These are phyloP conservation scores for Laburnicola sp. DNA, from an alignment of 2,329 filamentous ascomycete species.

Conservation along the genomic window DNA sequence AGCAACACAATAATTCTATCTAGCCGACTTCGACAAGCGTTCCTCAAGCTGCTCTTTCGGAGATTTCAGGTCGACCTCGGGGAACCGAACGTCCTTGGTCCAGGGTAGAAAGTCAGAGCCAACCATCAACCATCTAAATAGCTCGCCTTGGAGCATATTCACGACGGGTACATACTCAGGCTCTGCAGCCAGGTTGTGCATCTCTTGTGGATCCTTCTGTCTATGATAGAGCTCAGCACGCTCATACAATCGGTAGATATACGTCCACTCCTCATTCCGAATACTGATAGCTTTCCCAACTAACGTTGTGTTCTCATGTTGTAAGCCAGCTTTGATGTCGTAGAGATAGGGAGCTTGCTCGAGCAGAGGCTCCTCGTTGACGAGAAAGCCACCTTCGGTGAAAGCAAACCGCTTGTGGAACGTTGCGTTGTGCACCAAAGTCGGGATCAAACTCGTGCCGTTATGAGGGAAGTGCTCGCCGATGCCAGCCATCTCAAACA, in stretches of 20 bases:
- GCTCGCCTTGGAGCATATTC: background rate
- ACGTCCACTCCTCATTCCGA: slow-evolving; percentile 47
- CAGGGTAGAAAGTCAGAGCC: slow-evolving; percentile 6
- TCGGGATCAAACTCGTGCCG: slow-evolving; percentile 42
- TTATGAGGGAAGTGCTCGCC: slow-evolving; percentile 49
- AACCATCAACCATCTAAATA: slow-evolving; percentile 9
- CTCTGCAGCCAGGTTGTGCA: slow-evolving; percentile 45
- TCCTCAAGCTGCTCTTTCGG: slow-evolving; percentile 8
- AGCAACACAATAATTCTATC: no score
- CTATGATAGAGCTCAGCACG: slow-evolving; percentile 49
- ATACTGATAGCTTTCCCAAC: slow-evolving; percentile 51
- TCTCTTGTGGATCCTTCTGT: slow-evolving; percentile 46
- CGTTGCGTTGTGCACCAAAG: slow-evolving; percentile 19
- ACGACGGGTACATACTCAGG: background rate
- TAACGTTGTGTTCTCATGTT: slow-evolving; percentile 50
- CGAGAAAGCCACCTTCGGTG: slow-evolving; percentile 52
- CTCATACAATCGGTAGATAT: slow-evolving; percentile 53
- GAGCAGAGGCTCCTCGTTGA: slow-evolving; percentile 51
- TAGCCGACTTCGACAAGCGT: slow-evolving; percentile 34
- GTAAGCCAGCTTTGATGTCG: slow-evolving; percentile 52
- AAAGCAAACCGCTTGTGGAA: slow-evolving; percentile 49
- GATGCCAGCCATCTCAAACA: slow-evolving; percentile 47
- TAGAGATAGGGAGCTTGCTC: slow-evolving; percentile 52
- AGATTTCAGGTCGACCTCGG: slow-evolving; percentile 5
- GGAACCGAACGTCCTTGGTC: slow-evolving; percentile 6